Conservation (phyloP, 1,284 basidiomycete genomes). For the Malassezia equina region DNA sequence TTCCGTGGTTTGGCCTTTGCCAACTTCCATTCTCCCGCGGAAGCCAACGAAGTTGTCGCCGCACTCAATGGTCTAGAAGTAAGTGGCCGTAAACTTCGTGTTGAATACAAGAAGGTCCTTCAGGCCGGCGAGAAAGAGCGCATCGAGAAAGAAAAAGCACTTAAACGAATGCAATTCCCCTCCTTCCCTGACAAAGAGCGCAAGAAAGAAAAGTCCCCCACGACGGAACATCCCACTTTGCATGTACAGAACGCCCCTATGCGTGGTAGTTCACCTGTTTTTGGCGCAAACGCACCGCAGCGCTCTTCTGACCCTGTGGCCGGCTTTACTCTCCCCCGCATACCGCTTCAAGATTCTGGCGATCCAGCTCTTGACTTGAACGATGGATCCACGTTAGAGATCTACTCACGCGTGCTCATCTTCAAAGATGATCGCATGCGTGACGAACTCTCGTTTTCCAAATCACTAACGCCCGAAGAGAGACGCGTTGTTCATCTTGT, state of each 20-base stretch:
- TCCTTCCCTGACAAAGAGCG: slow-evolving; percentile 38
- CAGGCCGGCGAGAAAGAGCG: slow-evolving; percentile 98
- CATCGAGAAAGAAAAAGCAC: slow-evolving; percentile 96
- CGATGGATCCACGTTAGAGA: slow-evolving; percentile 85
- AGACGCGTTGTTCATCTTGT: slow-evolving; percentile 86
- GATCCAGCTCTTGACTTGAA: slow-evolving; percentile 67
- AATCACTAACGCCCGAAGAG: slow-evolving; percentile 72
- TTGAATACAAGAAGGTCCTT: slow-evolving; percentile 98
- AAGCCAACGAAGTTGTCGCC: slow-evolving; percentile 89
- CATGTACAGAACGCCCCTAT: not conserved
- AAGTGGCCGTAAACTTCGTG: slow-evolving; percentile 92
- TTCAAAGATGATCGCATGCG: slow-evolving; percentile 98
- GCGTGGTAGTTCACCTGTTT: not conserved
- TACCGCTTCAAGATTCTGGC: slow-evolving; percentile 47
- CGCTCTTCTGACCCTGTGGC: not conserved
- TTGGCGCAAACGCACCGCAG: not conserved
- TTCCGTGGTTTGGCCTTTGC: slow-evolving; percentile 98
- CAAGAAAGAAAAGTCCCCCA: slow-evolving; percentile 15
- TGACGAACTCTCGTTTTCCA: slow-evolving; percentile 89
- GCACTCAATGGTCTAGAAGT: slow-evolving; percentile 84
- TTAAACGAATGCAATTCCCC: slow-evolving; percentile 74
- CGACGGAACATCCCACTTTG: not conserved
- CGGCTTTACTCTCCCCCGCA: not conserved
- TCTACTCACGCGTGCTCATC: slow-evolving; percentile 87
- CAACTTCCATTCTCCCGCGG: slow-evolving; percentile 81